Conservation (phyloP, 768 basidiomycete species). For the Mrakia gelida region DNA sequence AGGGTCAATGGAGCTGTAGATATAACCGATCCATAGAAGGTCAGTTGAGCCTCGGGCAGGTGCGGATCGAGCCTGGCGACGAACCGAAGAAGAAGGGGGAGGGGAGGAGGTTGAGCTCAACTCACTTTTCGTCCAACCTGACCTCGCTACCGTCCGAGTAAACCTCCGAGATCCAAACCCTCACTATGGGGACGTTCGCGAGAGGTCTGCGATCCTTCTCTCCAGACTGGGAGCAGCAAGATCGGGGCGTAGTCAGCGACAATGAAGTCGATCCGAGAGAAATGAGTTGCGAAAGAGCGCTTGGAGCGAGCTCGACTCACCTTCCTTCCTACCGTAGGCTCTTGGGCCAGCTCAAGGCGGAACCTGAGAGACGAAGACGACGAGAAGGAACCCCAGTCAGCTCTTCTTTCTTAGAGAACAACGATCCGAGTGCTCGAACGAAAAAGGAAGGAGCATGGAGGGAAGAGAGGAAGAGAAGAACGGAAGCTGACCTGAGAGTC, state of each 20-base stretch:
- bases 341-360: slow-evolving; percentile 23
- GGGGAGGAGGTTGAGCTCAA: not conserved
- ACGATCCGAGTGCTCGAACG: too few relatives aligned
- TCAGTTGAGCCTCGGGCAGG: not conserved
- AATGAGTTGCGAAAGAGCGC: not conserved
- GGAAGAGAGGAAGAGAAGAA: not conserved
- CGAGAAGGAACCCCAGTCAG: not conserved
- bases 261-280: not conserved
- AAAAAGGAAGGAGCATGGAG: not conserved
- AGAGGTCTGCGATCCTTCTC: slow-evolving; percentile 30
- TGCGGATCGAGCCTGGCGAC: not conserved
- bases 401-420: not conserved
- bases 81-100: not conserved
- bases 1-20: not conserved
- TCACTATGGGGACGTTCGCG: slow-evolving; percentile 29
- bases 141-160: not conserved
- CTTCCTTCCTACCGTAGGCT: slow-evolving; percentile 24
- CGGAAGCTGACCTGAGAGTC: not conserved
- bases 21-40: too few relatives aligned
- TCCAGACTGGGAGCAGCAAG: slow-evolving; percentile 9
- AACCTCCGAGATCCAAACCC: slow-evolving; percentile 12
- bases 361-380: slow-evolving; percentile 12
- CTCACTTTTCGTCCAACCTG: slow-evolving; percentile 14
- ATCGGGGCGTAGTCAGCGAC: not conserved
- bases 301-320: not conserved